Evolutionary conservation across 208 protist genomes (phyloP).

Genomic region (Acanthamoeba culbertsoni): DNA sequence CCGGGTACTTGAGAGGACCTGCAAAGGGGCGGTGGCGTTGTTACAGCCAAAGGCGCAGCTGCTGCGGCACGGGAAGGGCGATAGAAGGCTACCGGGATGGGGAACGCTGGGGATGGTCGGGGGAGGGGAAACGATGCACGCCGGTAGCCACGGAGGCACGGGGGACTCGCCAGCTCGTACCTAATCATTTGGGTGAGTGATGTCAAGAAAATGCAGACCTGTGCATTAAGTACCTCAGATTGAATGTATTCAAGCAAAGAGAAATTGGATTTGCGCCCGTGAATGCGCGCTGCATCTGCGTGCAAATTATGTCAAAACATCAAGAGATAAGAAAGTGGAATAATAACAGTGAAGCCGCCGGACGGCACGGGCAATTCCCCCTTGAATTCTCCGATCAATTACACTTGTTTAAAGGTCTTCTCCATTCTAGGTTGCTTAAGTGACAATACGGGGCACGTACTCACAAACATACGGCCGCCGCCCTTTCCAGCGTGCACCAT

Average conservation of each 20-base stretch:
- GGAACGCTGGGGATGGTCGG: not conserved
- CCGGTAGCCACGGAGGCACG: constrained; percentile 12
- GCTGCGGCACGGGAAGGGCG: not conserved
- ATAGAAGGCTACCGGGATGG: not conserved
- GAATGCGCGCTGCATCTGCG: not conserved
- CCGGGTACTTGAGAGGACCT: not conserved
- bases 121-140: not conserved
- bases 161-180: not conserved
- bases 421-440: not conserved
- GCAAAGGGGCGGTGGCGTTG: not conserved
- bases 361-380: no score
- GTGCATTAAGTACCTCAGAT: not conserved
- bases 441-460: not conserved
- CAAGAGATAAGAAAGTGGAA: not conserved
- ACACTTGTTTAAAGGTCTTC: not conserved
- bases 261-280: constrained; percentile 24
- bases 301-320: not conserved
- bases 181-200: not conserved
- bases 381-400: not conserved
- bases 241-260: not conserved
- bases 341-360: not conserved
- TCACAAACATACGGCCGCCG: not conserved
- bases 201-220: not conserved
- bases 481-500: constrained; percentile 32
- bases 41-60: not conserved